A percentile compares a stretch with the other conserved stretches of the same genome.
Conservation (phyloP, 2,329 filamentous ascomycete species). For the Plenodomus tracheiphilus region DNA sequence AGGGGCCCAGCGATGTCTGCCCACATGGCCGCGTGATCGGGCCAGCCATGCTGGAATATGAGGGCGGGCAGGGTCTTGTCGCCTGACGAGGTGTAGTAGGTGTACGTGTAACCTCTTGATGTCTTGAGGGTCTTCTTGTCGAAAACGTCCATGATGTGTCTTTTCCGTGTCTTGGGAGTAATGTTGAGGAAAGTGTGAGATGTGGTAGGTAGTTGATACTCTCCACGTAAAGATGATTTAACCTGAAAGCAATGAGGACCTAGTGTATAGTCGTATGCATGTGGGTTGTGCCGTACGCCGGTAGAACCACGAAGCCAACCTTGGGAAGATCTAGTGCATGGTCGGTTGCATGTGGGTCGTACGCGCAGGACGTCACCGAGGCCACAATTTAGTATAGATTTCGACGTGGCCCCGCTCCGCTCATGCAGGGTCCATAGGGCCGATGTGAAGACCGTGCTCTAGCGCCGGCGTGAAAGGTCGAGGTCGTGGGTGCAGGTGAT, state of each 20-base stretch:
- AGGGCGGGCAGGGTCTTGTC: conserved; percentile 27
- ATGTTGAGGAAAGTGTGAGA: not conserved
- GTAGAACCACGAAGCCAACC: too few species aligned
- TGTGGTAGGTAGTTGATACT: not conserved
- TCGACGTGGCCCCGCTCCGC: not conserved
- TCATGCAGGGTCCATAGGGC: not conserved
- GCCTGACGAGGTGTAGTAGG: conserved; percentile 28
- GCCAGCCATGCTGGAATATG: conserved; percentile 55
- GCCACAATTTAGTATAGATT: not conserved
- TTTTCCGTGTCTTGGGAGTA: not conserved
- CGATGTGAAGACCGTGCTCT: too few species aligned
- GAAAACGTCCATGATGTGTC: conserved; percentile 29
- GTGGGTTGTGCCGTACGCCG: not conserved
- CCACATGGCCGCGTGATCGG: conserved; percentile 54
- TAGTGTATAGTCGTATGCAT: not conserved
- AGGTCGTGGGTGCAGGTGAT: too few species aligned
- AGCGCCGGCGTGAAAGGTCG: too few species aligned
- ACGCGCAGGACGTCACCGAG: not conserved
- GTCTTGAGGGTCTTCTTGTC: conserved; percentile 31
- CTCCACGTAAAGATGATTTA: too few species aligned
- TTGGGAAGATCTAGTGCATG: not conserved
- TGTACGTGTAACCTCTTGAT: conserved; percentile 31
- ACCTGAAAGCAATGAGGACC: too few species aligned
- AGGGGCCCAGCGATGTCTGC: conserved; percentile 46
- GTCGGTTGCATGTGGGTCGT: not conserved